Conservation (phyloP, 2,329 filamentous ascomycete genomes). For the Fusarium xylarioides region DNA sequence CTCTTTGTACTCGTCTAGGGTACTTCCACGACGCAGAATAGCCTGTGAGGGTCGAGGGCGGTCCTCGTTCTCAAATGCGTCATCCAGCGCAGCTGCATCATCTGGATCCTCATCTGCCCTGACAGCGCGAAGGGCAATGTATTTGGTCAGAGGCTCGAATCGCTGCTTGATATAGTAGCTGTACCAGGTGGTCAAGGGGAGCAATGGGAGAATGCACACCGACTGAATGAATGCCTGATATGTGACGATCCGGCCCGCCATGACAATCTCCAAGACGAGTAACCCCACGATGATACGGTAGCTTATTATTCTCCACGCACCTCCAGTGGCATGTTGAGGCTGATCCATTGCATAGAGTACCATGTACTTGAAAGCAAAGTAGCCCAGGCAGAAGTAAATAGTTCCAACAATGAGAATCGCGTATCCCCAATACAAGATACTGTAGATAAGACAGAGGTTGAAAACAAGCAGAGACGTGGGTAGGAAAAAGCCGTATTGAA, state of each 20-base stretch:
- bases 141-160: conserved; percentile 89
- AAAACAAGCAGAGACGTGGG: conserved; percentile 92
- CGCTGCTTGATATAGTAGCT: conserved; percentile 80
- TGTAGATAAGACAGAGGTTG: conserved; percentile 96
- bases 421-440: conserved; percentile 81
- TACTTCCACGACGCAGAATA: conserved; percentile 65
- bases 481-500: conserved; percentile 96
- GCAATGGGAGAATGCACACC: conserved; percentile 76
- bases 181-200: conserved; percentile 88
- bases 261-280: conserved; percentile 88
- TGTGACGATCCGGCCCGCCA: conserved; percentile 85
- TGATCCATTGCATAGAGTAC: conserved; percentile 98
- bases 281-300: conserved; percentile 88
- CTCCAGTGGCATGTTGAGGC: conserved; percentile 90
- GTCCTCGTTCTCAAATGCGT: conserved; percentile 51
- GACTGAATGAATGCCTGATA: conserved; percentile 78
- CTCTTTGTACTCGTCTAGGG: conserved; percentile 77
- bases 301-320: conserved; percentile 96
- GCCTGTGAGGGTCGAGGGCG: conserved; percentile 51
- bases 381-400: conserved; percentile 83
- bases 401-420: conserved; percentile 83
- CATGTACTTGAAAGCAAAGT: conserved; percentile 97
- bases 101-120: conserved; percentile 61
- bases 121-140: conserved; percentile 91
- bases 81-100: conserved; percentile 49